phyloP scores from a whole-genome alignment of 1,284 basidiomycete genomes.

The Stygiomarasmius scandens region DNA sequence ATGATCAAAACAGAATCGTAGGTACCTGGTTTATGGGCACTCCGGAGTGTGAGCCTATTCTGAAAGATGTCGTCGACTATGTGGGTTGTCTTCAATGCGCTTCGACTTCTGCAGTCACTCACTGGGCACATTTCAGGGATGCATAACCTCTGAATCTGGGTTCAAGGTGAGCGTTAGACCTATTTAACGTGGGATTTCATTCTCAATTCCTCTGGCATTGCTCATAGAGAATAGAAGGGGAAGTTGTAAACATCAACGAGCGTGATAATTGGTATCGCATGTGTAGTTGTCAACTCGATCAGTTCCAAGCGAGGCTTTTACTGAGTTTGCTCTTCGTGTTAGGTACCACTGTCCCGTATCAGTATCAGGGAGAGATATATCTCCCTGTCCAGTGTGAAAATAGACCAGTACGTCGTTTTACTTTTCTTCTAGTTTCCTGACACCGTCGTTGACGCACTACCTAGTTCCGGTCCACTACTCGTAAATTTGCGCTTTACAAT shows the following conservation, averaged over 20 bases:
- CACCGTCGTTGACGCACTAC: neutral
- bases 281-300: neutral
- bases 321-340: too few species aligned
- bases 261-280: neutral
- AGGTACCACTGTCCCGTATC: neutral
- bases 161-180: neutral
- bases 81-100: too few species aligned
- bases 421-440: neutral
- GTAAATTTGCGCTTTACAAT: neutral
- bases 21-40: neutral
- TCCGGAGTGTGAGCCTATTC: neutral
- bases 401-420: neutral
- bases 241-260: neutral
- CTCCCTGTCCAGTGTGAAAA: neutral
- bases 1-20: neutral
- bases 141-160: neutral
- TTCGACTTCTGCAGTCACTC: too few species aligned
- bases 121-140: neutral
- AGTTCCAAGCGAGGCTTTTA: too few species aligned
- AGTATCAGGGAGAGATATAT: neutral
- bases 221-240: neutral
- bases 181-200: neutral
- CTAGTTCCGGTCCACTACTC: neutral
- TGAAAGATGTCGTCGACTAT: neutral
- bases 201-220: neutral